phyloP scores from a whole-genome alignment of 1,284 basidiomycete genomes.

The Puccinia coronata region DNA sequence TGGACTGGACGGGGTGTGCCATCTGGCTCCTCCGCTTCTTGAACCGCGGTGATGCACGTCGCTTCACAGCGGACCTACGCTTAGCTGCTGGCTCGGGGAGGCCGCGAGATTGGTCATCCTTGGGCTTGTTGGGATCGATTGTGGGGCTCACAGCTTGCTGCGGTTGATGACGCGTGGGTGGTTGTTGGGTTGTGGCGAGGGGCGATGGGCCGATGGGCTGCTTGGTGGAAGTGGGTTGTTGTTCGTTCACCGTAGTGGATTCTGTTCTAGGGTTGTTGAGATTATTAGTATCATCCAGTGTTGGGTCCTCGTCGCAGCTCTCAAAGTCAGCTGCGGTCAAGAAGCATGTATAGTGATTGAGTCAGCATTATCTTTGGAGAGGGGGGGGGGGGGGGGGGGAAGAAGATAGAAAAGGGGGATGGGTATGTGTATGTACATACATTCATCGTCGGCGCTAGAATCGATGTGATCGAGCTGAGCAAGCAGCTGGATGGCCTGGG shows the following conservation, averaged over 20 bases:
- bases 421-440: neutral
- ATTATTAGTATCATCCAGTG: neutral
- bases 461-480: neutral
- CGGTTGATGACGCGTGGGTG: too few relatives aligned
- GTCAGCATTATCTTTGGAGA: neutral
- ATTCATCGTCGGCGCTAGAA: neutral
- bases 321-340: neutral
- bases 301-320: conserved; percentile 16
- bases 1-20: neutral
- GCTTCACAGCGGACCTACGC: neutral
- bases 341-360: neutral
- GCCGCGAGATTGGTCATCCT: neutral
- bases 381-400: too few relatives aligned
- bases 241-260: neutral
- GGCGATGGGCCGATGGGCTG: neutral
- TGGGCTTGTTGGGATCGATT: too few relatives aligned
- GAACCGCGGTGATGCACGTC: neutral
- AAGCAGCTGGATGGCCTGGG: conserved; percentile 16
- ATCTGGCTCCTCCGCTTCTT: neutral
- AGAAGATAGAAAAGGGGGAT: neutral
- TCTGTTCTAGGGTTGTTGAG: neutral
- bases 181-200: neutral
- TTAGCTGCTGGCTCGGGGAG: neutral
- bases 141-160: neutral
- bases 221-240: neutral